phyloP scores from a whole-genome alignment of 768 basidiomycete genomes.

The Agaricus bisporus region DNA sequence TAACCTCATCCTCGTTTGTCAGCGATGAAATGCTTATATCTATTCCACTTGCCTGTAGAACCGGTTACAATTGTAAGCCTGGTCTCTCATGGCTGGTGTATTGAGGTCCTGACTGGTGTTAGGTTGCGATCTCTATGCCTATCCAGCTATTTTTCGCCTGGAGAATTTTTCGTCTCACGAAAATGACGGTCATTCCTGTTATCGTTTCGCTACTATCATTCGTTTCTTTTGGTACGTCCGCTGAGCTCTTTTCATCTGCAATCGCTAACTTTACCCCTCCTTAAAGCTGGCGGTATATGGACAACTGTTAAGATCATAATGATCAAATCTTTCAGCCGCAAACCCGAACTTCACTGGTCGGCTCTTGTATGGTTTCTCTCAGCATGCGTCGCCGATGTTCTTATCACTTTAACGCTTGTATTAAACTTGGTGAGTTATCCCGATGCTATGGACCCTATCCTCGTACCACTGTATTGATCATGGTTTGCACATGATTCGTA shows the following conservation, averaged over 20 bases:
- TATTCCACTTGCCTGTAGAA: conserved; percentile 15
- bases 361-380: conserved; percentile 40
- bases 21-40: not conserved
- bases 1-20: too few relatives aligned
- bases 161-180: conserved; percentile 35
- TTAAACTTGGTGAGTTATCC: conserved; percentile 26
- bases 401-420: conserved; percentile 34
- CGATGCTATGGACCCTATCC: not conserved
- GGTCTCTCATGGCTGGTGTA: not conserved
- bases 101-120: not conserved
- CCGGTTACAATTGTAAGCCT: conserved; percentile 25
- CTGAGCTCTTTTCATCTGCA: not conserved
- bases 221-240: conserved; percentile 24
- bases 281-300: conserved; percentile 35
- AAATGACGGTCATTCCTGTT: conserved; percentile 26
- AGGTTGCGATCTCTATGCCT: conserved; percentile 39
- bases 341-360: conserved; percentile 37
- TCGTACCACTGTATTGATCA: not conserved
- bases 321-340: conserved; percentile 30
- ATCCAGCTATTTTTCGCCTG: conserved; percentile 43
- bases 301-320: conserved; percentile 26
- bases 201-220: conserved; percentile 28
- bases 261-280: not conserved
- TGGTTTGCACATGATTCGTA: conserved; percentile 14
- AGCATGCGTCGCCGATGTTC: conserved; percentile 33